phyloP scores from a whole-genome alignment of 2,329 filamentous ascomycete species.

The Bretziella fagacearum region DNA sequence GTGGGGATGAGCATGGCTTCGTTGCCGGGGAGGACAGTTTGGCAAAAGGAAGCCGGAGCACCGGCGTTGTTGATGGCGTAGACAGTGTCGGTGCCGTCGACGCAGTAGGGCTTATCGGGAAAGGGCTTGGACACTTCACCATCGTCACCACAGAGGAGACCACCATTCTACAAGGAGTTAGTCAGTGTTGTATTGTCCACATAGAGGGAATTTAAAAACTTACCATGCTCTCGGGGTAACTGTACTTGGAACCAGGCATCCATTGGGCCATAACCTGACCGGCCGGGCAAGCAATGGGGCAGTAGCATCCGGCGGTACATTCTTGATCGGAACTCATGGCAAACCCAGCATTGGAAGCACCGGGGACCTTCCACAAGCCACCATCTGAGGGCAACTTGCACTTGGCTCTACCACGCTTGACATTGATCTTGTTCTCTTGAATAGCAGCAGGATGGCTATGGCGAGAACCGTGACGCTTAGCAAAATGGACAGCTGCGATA shows the following conservation, averaged over 20 bases:
- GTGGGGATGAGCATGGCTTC: conserved; percentile 73
- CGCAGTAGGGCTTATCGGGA: conserved; percentile 48
- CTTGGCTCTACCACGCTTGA: conserved; percentile 17
- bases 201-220: conserved; percentile 19
- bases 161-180: conserved; percentile 42
- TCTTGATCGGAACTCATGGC: conserved; percentile 60
- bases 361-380: conserved; percentile 49
- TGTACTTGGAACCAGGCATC: conserved; percentile 53
- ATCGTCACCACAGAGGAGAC: conserved; percentile 50
- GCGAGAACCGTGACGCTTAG: conserved; percentile 5
- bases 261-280: conserved; percentile 67
- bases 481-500: conserved; percentile 2
- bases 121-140: conserved; percentile 56
- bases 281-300: conserved; percentile 59
- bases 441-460: conserved; percentile 4
- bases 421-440: conserved; percentile 14
- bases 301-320: conserved; percentile 51
- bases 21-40: conserved; percentile 62
- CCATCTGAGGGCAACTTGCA: conserved; percentile 52
- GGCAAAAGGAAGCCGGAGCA: conserved; percentile 51
- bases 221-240: conserved; percentile 56
- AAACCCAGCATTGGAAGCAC: conserved; percentile 52
- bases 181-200: conserved; percentile 6
- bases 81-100: conserved; percentile 48
- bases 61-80: conserved; percentile 49